Evolutionary conservation across 495 filamentous ascomycete genomes (phyloP).

Genomic region (Xylaria scruposa): DNA sequence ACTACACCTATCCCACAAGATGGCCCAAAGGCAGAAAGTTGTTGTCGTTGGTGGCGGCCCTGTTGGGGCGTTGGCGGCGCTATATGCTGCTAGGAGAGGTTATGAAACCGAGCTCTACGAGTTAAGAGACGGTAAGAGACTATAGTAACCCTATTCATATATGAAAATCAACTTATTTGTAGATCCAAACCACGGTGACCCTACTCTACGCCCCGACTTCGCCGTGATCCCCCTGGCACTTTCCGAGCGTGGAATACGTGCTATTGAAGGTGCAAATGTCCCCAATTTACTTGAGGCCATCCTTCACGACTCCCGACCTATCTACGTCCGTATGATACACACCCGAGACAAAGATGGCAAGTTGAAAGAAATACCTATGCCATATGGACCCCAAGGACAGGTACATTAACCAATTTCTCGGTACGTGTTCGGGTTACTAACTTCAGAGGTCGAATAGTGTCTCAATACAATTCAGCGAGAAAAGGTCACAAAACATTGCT

Average conservation of each 20-base stretch:
- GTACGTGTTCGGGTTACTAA: background rate
- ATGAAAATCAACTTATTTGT: background rate
- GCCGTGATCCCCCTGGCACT: constrained; percentile 74
- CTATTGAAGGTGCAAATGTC: constrained; percentile 50
- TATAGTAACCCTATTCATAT: background rate
- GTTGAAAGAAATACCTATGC: background rate
- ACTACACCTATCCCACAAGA: background rate
- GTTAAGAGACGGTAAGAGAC: constrained; percentile 69
- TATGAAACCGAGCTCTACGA: constrained; percentile 84
- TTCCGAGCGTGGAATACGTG: constrained; percentile 77
- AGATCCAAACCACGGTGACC: constrained; percentile 20
- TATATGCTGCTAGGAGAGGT: constrained; percentile 78
- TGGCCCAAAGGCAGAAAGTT: constrained; percentile 58
- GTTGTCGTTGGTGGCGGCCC: constrained; percentile 80
- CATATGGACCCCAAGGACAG: constrained; percentile 6
- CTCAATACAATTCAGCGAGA: constrained; percentile 63
- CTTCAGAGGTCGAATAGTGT: constrained; percentile 42
- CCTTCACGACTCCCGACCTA: background rate
- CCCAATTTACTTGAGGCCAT: constrained; percentile 2
- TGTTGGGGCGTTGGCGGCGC: constrained; percentile 77
- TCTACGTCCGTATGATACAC: background rate
- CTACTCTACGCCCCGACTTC: background rate
- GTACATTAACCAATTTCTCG: background rate
- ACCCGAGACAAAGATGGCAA: background rate
- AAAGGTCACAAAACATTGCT: constrained; percentile 65